A percentile compares a stretch with the other conserved stretches of the same genome.
phyloP scores from a whole-genome alignment of 1,284 basidiomycete genomes.

The Malassezia globosa region DNA sequence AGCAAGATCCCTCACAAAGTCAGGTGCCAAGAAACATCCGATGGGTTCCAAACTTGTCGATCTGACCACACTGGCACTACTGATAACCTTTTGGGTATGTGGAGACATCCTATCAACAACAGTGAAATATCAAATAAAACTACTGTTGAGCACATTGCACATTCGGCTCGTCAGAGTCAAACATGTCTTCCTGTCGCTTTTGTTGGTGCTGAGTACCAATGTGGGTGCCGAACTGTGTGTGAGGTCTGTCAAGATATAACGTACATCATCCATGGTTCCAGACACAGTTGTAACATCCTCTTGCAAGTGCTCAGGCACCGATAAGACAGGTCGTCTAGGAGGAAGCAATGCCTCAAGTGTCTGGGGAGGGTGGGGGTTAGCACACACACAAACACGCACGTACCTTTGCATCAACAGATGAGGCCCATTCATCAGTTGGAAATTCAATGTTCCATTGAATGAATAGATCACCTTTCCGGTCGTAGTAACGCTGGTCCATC shows the following conservation, averaged over 20 bases:
- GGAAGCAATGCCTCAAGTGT: slow-evolving; percentile 23
- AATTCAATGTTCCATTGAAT: slow-evolving; percentile 40
- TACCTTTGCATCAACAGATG: slow-evolving; percentile 16
- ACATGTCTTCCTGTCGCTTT: slow-evolving; percentile 17
- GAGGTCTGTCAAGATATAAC: neutral
- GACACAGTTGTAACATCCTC: slow-evolving; percentile 21
- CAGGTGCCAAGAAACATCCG: neutral
- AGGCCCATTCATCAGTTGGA: slow-evolving; percentile 28
- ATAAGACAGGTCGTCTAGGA: slow-evolving; percentile 24
- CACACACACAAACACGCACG: too few relatives aligned
- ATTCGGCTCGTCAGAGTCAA: slow-evolving; percentile 24
- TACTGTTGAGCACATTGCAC: slow-evolving; percentile 35
- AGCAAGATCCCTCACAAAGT: neutral
- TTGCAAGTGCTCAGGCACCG: slow-evolving; percentile 17
- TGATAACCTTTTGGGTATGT: slow-evolving; percentile 5
- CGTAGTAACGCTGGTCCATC: slow-evolving; percentile 25
- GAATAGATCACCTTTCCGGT: slow-evolving; percentile 34
- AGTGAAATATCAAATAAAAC: neutral
- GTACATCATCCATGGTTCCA: slow-evolving; percentile 1
- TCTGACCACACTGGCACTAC: too few relatives aligned
- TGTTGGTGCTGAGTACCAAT: slow-evolving; percentile 22
- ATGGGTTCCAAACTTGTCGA: too few relatives aligned
- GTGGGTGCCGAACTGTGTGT: slow-evolving; percentile 26
- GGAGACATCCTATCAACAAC: too few relatives aligned
- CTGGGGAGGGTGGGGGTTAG: slow-evolving; percentile 14